phyloP scores from a whole-genome alignment of 768 basidiomycete genomes.

The Mrakia blollopis region DNA sequence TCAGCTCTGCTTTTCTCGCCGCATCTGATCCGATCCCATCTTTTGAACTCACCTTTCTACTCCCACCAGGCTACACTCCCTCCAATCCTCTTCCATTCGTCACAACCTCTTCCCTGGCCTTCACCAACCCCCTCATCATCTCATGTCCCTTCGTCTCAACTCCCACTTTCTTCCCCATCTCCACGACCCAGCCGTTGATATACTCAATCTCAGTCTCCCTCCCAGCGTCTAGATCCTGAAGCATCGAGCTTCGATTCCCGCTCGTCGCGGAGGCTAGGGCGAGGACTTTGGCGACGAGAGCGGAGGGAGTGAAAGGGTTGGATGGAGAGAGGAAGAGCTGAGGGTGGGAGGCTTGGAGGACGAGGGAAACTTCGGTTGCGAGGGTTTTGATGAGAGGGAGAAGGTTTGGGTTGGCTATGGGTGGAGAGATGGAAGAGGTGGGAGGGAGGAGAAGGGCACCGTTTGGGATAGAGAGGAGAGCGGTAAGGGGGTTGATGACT shows the following conservation, averaged over 20 bases:
- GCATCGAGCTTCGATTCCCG: slow-evolving; percentile 74
- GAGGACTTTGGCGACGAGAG: slow-evolving; percentile 42
- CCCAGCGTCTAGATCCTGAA: slow-evolving; percentile 62
- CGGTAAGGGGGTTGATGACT: slow-evolving; percentile 79
- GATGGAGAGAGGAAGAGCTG: slow-evolving; percentile 40
- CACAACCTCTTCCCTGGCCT: slow-evolving; percentile 22
- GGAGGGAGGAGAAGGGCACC: slow-evolving; percentile 59
- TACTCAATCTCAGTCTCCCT: slow-evolving; percentile 68
- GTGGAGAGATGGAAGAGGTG: neutral
- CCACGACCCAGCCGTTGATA: slow-evolving; percentile 73
- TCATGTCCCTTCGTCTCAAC: slow-evolving; percentile 54
- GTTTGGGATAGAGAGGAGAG: slow-evolving; percentile 72
- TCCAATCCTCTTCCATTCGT: neutral
- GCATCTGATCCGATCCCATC: too few species aligned
- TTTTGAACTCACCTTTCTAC: too few species aligned
- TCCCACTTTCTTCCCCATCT: slow-evolving; percentile 56
- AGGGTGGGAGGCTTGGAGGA: slow-evolving; percentile 50
- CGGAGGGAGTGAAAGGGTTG: slow-evolving; percentile 20
- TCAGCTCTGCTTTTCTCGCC: too few species aligned
- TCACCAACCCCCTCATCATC: slow-evolving; percentile 33
- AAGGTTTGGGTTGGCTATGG: slow-evolving; percentile 41
- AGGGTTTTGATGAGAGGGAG: slow-evolving; percentile 52
- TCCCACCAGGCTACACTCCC: too few species aligned
- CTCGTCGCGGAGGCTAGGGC: slow-evolving; percentile 58
- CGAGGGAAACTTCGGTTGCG: slow-evolving; percentile 65